Evolutionary conservation across 163 green algal genomes (phyloP), one percentile per base, ranked within the genome.

Genomic region (Trebouxia gelatinosa): DNA sequence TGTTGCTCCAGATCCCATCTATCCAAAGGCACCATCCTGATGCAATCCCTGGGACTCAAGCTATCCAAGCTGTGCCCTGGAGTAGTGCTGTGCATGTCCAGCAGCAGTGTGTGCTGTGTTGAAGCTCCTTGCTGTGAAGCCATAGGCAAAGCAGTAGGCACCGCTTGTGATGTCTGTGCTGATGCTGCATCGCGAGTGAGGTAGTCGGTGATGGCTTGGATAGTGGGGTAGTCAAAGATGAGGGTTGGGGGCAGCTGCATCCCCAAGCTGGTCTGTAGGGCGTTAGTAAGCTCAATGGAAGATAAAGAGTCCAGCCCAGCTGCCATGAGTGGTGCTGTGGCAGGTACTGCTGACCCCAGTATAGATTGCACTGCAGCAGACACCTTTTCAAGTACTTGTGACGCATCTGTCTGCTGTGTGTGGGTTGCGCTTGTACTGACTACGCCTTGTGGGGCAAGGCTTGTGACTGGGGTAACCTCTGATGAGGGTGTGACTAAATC

Each of bases 211-310:
- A 94, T 85, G 43, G 90, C 86, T 19, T 80, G 58, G 5, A 80
- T 79, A 23, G 90, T 93, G 34, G 90, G 90, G 79, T 91, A 88
- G 82, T 94, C 90, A 75, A 92, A 93, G 28, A 92, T 76, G 6
- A 94, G 68, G 5, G 93, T 93, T 46, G 70, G 78, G 1, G 91
- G 86, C 51, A 95, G 84, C 40, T 89, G 79, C 26, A 95, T 62
- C 16, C 61, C 61, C 28, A 81, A 26, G 11, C n/a, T 6, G 13
- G 19, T 26, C n/a, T 61, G 40, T 40, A 76, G 40, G 48, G 68
- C 54, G n/a, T 84, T 79, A 6, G 74, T 71, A 35, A 84, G 17
- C 89, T 98, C 93, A 29, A 97, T 88, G 0, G 86, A 85, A 6
- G 82, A 89, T 4, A 94, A 54, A 3, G 89, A 93, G 79, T 94